Evolutionary conservation across 2,329 filamentous ascomycete species (phyloP).

Genomic region (Trichophyton rubrum): DNA sequence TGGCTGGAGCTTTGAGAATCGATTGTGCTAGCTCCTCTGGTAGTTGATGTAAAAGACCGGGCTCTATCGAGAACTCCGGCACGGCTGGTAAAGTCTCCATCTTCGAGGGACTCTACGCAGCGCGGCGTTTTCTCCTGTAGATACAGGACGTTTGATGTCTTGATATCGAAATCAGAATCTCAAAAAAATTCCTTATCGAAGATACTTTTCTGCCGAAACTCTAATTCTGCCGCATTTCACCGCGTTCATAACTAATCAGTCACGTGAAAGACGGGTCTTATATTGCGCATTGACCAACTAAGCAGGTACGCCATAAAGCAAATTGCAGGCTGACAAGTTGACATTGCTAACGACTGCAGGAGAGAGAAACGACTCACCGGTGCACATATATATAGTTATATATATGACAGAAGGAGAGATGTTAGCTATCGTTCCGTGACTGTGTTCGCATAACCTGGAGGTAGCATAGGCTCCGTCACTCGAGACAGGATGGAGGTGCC

Average conservation of each 20-base stretch:
- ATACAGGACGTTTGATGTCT: conserved; percentile 5
- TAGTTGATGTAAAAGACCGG: conserved; percentile 43
- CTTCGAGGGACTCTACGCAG: neutral
- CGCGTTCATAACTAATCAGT: neutral
- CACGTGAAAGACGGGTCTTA: neutral
- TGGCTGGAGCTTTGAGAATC: conserved; percentile 49
- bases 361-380: too few relatives aligned
- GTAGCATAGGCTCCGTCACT: neutral
- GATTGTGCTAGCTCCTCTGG: conserved; percentile 58
- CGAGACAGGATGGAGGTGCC: conserved; percentile 1
- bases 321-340: too few relatives aligned
- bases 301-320: neutral
- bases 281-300: neutral
- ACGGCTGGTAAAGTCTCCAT: conserved; percentile 30
- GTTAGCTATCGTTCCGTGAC: neutral
- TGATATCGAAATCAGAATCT: neutral
- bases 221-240: neutral
- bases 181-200: conserved; percentile 10
- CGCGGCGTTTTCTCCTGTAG: neutral
- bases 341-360: too few relatives aligned
- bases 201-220: conserved; percentile 10
- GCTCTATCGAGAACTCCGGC: conserved; percentile 44
- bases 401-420: neutral
- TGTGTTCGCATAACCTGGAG: neutral
- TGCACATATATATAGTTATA: too few relatives aligned